Base-by-base conservation (phyloP, 2,329 filamentous ascomycete genomes). In the Septoria linicola region DNA sequence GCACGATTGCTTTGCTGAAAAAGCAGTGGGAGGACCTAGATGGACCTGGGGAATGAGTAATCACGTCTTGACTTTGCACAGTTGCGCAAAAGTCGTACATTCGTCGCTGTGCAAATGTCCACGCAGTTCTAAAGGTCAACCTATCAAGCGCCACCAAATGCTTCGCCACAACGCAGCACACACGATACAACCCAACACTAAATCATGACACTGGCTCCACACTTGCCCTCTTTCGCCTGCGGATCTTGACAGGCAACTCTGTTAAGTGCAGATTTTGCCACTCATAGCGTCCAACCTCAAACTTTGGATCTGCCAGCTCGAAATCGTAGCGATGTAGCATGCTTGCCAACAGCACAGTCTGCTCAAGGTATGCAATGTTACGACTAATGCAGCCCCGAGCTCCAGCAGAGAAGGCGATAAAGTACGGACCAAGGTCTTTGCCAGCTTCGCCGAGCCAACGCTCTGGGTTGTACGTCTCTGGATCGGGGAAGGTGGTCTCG, bases 231-330 rank as follows among this genome's bases (percentile, higher is more conserved):
- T 58, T 57, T 53, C 70, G 61, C 36, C 67, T 63, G 60, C 66
- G 69, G 4, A 72, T 63, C 57, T 68, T 70, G 10, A 72, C 64
- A 5, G 69, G 69, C 64, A 72, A 62, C 39, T 69, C 66, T 4
- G 63, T 66, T 23, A 70, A 44, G 30, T 70, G 61, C 62, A 67
- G 63, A 31, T 72, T 72, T 61, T 68, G 67, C 39, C 63, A 68
- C 59, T 72, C 70, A 35, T 66, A 57, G 27, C 69, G 52, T 49
- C 67, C 55, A 14, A 69, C 59, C 43, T 70, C 62, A 57, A 66
- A 72, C 4, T 62, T 62, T 5, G 67, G 67, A 34, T 58, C 63
- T 21, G 66, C 65, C 16, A 73, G 59, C n/a, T 66, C 65, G 35
- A 72, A 68, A 1, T 67, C 68, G 42, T 72, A 73, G 14, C 70